Base-by-base conservation (phyloP, 768 basidiomycete genomes). In the Polyporus arcularius region DNA sequence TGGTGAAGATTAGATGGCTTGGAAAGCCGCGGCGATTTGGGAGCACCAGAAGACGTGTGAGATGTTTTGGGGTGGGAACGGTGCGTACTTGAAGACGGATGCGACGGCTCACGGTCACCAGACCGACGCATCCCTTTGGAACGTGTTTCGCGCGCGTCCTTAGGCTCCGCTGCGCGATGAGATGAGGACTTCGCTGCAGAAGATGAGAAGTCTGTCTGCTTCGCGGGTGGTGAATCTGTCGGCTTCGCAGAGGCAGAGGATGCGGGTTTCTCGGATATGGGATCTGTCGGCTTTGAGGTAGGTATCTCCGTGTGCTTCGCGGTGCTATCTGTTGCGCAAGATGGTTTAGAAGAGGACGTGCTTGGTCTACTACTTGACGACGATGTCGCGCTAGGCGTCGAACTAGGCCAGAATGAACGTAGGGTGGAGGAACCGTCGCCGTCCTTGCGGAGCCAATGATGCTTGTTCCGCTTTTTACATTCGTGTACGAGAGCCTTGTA, bases 401-500 rank as follows among this genome's bases (percentile, higher is more conserved):
- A 55, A 11, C 51, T 56, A 1, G 58, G 51, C 58, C 58, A 57
- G 47, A 60, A 64, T 12, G 55, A 51, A 14, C 59, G 45, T 15
- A 50, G 53, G 0, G 48, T 16, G 15, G 62, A 53, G 4, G 53
- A 21, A 8, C 32, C 18, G 31, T 32, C 46, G 1, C 39, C 41
- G 6, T 55, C 57, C 12, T 54, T 58, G n/a, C 32, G 39, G 5
- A 50, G 40, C 40, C 58, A 55, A 32, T 47, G 58, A 53, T 60
- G 56, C 30, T 60, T 63, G 31, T 55, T 58, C 41, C 40, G 49
- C 47, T 60, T 62, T 53, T 57, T 57, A 51, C 54, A 65, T 55
- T 80, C 78, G 61, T 79, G 78, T 67, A 80, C 78, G 51, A 87
- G 70, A 31, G 78, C 73, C 55, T 80, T 80, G 75, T 88, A 87